Base-by-base conservation (phyloP, 2,329 filamentous ascomycete species). In the Sarocladiaceae sp. region DNA sequence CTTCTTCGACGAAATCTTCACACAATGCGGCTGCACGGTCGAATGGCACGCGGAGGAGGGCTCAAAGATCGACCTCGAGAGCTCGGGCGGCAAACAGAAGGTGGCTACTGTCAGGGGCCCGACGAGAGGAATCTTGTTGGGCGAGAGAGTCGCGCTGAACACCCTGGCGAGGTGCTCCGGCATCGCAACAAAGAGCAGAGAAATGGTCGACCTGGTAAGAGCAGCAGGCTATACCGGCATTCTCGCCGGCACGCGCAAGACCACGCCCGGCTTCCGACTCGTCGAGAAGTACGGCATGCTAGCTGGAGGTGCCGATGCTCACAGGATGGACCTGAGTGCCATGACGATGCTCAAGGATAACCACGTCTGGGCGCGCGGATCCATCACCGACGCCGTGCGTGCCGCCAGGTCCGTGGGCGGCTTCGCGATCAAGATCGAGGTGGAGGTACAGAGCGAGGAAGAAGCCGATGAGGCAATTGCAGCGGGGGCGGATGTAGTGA, bases 321-420 rank as follows among this genome's bases (percentile, higher is more conserved):
- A 98, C 64, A 75, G 93, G 24, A 88, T 95, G 67, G 93, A 98
- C 62, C 72, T 98, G 46, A 86, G 82, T 62, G 79, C 83, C 51
- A 97, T 98, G 93, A 90, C 90, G 46, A 98, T 98, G 93, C 75
- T 98, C 52, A 98, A 98, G 71, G 93, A 98, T 67, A 98, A 98
- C 66, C 93, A 98, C 66, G 84, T 98, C 46, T 96, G 91, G 85
- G 88, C 88, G 50, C 83, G 85, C 44, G 84, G 84, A 20, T 87
- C 85, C 59, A 97, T 98, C 63, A 82, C 85, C 1, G 80, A 85
- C 18, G 93, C 93, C 5, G 90, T 98, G 19, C 71, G 72, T 32
- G 88, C 91, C 2, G 93, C 93, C 19, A 88, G 88, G 61, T 74
- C 82, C 10, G 88, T 84, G 0, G 91, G 82, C 7, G 93, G 93